Evolutionary conservation across 192 early-diverging fungal species (phyloP).

Genomic region (Coemansia sp.): DNA sequence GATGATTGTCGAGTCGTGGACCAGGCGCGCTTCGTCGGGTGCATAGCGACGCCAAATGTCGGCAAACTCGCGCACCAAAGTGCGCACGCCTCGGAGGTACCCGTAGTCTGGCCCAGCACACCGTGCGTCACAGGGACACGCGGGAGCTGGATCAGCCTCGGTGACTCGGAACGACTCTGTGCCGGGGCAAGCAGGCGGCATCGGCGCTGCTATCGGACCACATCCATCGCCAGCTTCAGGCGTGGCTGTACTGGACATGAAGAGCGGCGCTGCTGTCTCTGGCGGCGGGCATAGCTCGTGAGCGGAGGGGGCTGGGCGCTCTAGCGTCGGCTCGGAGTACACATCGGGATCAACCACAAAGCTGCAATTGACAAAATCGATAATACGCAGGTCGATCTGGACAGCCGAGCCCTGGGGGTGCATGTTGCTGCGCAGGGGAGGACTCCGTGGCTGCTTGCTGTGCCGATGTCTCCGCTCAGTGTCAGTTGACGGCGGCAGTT

Average conservation of each 20-base stretch:
- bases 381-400: constrained; percentile 84
- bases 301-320: constrained; percentile 37
- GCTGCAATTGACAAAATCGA: constrained; percentile 95
- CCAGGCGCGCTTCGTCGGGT: constrained; percentile 30
- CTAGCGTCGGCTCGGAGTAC: constrained; percentile 40
- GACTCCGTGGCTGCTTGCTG: background rate
- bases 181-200: background rate
- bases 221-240: background rate
- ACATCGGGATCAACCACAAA: constrained; percentile 57
- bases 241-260: background rate
- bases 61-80: constrained; percentile 52
- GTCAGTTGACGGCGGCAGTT: background rate
- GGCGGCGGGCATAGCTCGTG: constrained; percentile 40
- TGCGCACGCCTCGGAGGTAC: constrained; percentile 54
- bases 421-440: constrained; percentile 1
- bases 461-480: background rate
- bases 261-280: constrained; percentile 18
- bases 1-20: constrained; percentile 30
- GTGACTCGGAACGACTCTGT: constrained; percentile 24
- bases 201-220: background rate
- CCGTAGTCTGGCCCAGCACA: constrained; percentile 55
- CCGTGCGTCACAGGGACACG: constrained; percentile 31
- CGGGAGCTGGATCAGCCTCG: constrained; percentile 23
- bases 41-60: constrained; percentile 56
- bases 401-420: background rate